These are phyloP conservation scores for Eucalyptus albens DNA, from an alignment of 345 rosid species.

Conservation along the genomic window DNA sequence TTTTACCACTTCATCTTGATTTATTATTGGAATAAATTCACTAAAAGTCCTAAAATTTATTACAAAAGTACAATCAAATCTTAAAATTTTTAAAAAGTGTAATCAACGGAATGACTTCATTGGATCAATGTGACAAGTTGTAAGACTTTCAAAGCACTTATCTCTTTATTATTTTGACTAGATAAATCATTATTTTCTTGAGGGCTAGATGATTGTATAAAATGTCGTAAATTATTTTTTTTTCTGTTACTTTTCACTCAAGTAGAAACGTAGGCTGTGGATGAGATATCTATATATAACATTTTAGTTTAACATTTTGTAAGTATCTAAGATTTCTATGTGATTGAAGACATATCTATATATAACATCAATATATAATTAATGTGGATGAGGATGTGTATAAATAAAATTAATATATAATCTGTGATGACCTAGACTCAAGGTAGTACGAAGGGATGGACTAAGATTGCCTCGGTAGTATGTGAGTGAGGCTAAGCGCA, in stretches of 20 bases:
- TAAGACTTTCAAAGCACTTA: too few species aligned
- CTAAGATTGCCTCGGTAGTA: too few species aligned
- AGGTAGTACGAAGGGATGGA: too few species aligned
- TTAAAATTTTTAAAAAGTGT: too few species aligned
- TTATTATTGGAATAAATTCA: too few species aligned
- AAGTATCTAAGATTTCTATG: neutral
- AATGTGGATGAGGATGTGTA: neutral
- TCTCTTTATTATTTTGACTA: neutral
- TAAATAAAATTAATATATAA: too few species aligned
- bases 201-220: neutral
- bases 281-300: too few species aligned
- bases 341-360: neutral
- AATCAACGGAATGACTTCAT: too few species aligned
- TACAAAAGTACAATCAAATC: too few species aligned
- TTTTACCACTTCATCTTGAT: neutral
- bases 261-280: neutral
- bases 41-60: too few species aligned
- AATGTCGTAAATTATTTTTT: neutral
- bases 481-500: rapidly evolving
- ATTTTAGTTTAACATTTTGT: neutral
- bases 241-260: neutral
- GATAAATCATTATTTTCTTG: neutral
- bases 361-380: neutral
- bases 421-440: too few species aligned
- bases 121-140: too few species aligned